Percentiles rank a stretch among this genome's conserved stretches.
phyloP scores from a whole-genome alignment of 371 early-diverging fungal genomes.

The Rhizopus stolonifer region DNA sequence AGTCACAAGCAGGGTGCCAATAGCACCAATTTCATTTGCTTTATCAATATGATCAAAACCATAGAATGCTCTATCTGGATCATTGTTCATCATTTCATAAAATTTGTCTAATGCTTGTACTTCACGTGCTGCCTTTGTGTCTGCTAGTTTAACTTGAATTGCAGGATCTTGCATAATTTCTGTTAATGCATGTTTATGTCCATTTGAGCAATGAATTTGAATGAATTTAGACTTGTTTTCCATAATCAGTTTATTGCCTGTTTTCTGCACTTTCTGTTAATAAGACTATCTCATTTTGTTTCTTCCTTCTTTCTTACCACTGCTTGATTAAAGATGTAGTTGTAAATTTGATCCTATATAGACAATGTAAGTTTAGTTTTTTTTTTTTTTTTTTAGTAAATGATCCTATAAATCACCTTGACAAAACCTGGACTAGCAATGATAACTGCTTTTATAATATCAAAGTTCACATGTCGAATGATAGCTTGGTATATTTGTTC shows the following conservation, averaged over 20 bases:
- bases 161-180: slow-evolving; percentile 91
- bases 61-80: slow-evolving; percentile 92
- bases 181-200: slow-evolving; percentile 91
- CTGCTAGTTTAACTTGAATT: slow-evolving; percentile 77
- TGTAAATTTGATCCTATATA: slow-evolving; percentile 76
- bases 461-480: slow-evolving; percentile 82
- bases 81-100: slow-evolving; percentile 83
- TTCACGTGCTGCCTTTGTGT: slow-evolving; percentile 92
- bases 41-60: slow-evolving; percentile 81
- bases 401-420: slow-evolving; percentile 53
- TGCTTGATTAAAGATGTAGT: slow-evolving; percentile 84
- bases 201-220: slow-evolving; percentile 88
- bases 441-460: slow-evolving; percentile 88
- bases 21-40: slow-evolving; percentile 85
- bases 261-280: slow-evolving; percentile 45
- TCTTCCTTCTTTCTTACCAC: slow-evolving; percentile 52
- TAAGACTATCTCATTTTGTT: not conserved
- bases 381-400: not conserved
- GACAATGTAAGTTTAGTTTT: not conserved
- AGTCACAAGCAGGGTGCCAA: slow-evolving; percentile 84
- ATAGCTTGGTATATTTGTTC: slow-evolving; percentile 90
- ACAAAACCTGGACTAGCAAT: slow-evolving; percentile 95
- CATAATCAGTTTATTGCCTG: slow-evolving; percentile 77
- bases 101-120: slow-evolving; percentile 81
- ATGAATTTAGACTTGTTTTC: slow-evolving; percentile 88